phyloP scores from a whole-genome alignment of 495 filamentous ascomycete genomes.

The Penicillium flavigenum region DNA sequence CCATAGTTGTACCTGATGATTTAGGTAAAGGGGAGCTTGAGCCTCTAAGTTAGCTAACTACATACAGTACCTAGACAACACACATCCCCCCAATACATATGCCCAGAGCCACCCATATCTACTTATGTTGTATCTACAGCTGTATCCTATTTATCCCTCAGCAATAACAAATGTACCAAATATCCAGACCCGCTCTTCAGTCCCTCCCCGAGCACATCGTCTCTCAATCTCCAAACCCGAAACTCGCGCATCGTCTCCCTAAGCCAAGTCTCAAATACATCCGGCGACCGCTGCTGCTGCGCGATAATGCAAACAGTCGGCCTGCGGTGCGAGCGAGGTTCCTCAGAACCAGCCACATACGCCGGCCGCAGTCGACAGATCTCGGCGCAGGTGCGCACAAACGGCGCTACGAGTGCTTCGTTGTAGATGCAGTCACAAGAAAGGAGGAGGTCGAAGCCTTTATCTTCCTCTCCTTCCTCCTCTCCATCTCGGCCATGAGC shows the following conservation, averaged over 20 bases:
- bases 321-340: slow-evolving; percentile 15
- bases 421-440: slow-evolving; percentile 93
- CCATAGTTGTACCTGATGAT: neutral
- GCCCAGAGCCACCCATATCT: neutral
- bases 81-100: neutral
- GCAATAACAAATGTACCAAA: slow-evolving; percentile 44
- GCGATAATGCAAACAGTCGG: slow-evolving; percentile 72
- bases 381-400: slow-evolving; percentile 83
- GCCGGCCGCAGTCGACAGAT: slow-evolving; percentile 59
- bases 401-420: slow-evolving; percentile 74
- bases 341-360: slow-evolving; percentile 14
- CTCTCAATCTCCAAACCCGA: slow-evolving; percentile 73
- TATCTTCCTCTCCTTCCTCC: slow-evolving; percentile 28
- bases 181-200: slow-evolving; percentile 54
- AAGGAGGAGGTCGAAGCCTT: slow-evolving; percentile 59
- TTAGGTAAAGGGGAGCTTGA: neutral
- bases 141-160: slow-evolving; percentile 17
- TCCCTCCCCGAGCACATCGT: slow-evolving; percentile 53
- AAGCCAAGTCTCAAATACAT: slow-evolving; percentile 85
- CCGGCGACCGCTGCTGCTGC: slow-evolving; percentile 79
- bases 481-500: slow-evolving; percentile 13
- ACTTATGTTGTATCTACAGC: neutral
- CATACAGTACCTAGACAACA: neutral
- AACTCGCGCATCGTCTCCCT: slow-evolving; percentile 63
- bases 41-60: neutral